Evolutionary conservation across 2,329 filamentous ascomycete species (phyloP).

Genomic region (Trichophyton mentagrophytes): DNA sequence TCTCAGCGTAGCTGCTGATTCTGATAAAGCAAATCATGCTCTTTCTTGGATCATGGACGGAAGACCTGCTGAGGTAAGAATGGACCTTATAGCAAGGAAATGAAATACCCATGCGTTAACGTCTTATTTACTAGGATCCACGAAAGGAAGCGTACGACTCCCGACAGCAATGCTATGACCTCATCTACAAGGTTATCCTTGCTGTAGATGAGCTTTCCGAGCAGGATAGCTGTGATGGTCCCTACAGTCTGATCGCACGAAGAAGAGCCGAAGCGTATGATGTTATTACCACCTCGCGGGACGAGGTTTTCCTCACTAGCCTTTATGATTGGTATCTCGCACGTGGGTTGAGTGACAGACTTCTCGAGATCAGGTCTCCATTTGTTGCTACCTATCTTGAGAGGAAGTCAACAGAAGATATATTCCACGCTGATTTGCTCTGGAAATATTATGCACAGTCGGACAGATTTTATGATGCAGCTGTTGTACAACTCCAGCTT

Average conservation of each 20-base stretch:
- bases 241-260: slow-evolving; percentile 59
- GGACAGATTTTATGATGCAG: slow-evolving; percentile 72
- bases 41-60: slow-evolving; percentile 79
- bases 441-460: slow-evolving; percentile 87
- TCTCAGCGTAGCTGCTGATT: slow-evolving; percentile 67
- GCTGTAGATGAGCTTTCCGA: slow-evolving; percentile 61
- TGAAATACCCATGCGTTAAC: background rate
- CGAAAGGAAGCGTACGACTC: slow-evolving; percentile 55
- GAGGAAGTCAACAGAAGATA: slow-evolving; percentile 57
- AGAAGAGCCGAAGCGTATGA: slow-evolving; percentile 80
- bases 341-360: slow-evolving; percentile 70
- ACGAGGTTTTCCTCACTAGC: slow-evolving; percentile 89
- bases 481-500: slow-evolving; percentile 69
- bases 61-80: slow-evolving; percentile 45
- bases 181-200: slow-evolving; percentile 72
- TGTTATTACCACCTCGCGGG: slow-evolving; percentile 74
- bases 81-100: background rate
- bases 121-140: slow-evolving; percentile 41
- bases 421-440: slow-evolving; percentile 74
- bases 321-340: slow-evolving; percentile 97
- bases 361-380: slow-evolving; percentile 71
- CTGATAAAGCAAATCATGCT: slow-evolving; percentile 76
- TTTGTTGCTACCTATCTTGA: slow-evolving; percentile 79
- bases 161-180: slow-evolving; percentile 67
- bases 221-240: slow-evolving; percentile 64